Evolutionary conservation across 192 early-diverging fungal species (phyloP).

Genomic region (Backusella morwellensis): DNA sequence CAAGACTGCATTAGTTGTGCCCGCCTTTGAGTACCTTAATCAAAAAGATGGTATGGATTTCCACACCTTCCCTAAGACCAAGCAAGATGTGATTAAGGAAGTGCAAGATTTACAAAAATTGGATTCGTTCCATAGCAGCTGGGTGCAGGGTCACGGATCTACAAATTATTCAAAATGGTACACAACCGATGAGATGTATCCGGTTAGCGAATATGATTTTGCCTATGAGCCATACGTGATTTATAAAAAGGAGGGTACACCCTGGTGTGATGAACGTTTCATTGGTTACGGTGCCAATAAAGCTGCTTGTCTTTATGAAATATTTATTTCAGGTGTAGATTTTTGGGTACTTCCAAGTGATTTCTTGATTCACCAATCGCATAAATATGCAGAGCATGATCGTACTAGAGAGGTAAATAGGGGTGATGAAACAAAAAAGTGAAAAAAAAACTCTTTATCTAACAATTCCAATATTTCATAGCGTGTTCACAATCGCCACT

Average conservation of each 20-base stretch:
- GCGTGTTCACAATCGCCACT: constrained; percentile 46
- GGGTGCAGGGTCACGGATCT: constrained; percentile 48
- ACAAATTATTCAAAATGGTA: constrained; percentile 53
- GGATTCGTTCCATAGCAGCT: constrained; percentile 50
- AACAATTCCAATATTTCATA: constrained; percentile 12
- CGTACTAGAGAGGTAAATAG: constrained; percentile 46
- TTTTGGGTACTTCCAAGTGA: constrained; percentile 48
- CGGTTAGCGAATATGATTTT: constrained; percentile 47
- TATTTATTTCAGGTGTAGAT: constrained; percentile 50
- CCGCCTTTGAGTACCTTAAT: constrained; percentile 54
- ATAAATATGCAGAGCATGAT: constrained; percentile 43
- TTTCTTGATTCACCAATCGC: constrained; percentile 54
- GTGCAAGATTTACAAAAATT: constrained; percentile 42
- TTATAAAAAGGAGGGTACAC: constrained; percentile 43
- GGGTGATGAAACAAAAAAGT: background rate
- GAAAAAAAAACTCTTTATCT: background rate
- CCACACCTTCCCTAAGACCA: constrained; percentile 46
- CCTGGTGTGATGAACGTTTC: constrained; percentile 55
- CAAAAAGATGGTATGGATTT: constrained; percentile 49
- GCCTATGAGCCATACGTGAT: constrained; percentile 59
- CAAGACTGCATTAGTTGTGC: constrained; percentile 50
- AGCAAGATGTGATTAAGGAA: constrained; percentile 36
- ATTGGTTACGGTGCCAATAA: constrained; percentile 58
- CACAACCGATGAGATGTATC: constrained; percentile 39
- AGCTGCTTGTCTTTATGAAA: constrained; percentile 53